phyloP scores from a whole-genome alignment of 2,329 filamentous ascomycete genomes.

The Xylariaceae sp. region DNA sequence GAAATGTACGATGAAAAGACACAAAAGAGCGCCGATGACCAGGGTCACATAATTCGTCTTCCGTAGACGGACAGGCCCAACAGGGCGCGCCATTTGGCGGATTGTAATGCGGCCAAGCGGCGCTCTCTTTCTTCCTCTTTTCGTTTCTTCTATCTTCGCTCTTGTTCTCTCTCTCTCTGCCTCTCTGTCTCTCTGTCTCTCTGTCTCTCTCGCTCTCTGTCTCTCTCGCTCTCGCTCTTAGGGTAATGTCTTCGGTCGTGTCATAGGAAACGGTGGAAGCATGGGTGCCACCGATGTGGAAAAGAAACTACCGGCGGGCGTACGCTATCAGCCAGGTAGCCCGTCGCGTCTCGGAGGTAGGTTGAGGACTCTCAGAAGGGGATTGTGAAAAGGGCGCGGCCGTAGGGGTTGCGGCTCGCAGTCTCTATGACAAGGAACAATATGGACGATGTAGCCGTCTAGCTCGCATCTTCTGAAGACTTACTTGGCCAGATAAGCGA shows the following conservation, averaged over 20 bases:
- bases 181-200: too few relatives aligned
- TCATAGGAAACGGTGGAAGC: slow-evolving; percentile 10
- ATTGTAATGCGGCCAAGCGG: slow-evolving; percentile 11
- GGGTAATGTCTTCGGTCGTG: neutral
- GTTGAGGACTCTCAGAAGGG: neutral
- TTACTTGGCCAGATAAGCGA: slow-evolving; percentile 23
- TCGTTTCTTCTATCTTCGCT: too few relatives aligned
- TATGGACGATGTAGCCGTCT: neutral
- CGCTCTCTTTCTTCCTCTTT: neutral
- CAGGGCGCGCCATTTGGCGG: slow-evolving; percentile 32
- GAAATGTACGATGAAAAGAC: slow-evolving; percentile 34
- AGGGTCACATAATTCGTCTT: slow-evolving; percentile 34
- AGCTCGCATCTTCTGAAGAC: slow-evolving; percentile 11
- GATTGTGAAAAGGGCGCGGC: neutral
- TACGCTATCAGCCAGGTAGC: slow-evolving; percentile 19
- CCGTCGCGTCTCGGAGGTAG: slow-evolving; percentile 1
- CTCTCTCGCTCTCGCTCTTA: slow-evolving; percentile 9
- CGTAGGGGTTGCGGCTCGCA: slow-evolving; percentile 6
- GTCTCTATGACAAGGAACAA: slow-evolving; percentile 7
- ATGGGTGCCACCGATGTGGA: slow-evolving; percentile 12
- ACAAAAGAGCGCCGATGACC: slow-evolving; percentile 30
- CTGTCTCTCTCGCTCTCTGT: neutral
- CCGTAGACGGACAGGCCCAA: slow-evolving; percentile 34
- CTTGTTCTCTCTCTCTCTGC: too few relatives aligned
- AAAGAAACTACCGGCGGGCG: slow-evolving; percentile 19